These are phyloP conservation scores for Blastocystis sp. DNA, from an alignment of 352 stramenopile genomes.

Conservation along the genomic window DNA sequence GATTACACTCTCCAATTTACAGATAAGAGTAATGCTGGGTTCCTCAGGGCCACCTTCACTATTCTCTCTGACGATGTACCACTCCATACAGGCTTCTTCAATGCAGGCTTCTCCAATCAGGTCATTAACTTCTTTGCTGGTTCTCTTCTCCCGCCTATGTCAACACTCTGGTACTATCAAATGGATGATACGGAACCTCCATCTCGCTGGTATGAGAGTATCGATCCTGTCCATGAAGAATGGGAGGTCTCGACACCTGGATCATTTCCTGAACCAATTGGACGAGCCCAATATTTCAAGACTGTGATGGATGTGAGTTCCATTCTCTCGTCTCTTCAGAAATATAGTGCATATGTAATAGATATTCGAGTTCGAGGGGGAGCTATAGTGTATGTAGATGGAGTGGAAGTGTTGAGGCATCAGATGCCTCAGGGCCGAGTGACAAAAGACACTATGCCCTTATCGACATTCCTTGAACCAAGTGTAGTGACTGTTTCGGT, in stretches of 20 bases:
- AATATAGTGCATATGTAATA: not conserved
- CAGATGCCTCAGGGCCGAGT: not conserved
- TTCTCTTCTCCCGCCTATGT: not conserved
- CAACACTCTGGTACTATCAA: conserved; percentile 22
- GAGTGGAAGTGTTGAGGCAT: conserved; percentile 17
- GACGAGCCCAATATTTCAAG: conserved; percentile 34
- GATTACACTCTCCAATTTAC: not conserved
- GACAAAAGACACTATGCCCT: not conserved
- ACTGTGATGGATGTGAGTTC: conserved; percentile 28
- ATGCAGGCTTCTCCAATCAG: conserved; percentile 18
- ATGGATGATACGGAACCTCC: not conserved
- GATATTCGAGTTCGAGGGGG: conserved; percentile 5
- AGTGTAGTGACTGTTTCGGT: not conserved
- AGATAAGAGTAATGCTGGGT: conserved; percentile 31
- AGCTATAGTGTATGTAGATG: not conserved
- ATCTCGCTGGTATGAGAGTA: not conserved
- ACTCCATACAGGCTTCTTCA: not conserved
- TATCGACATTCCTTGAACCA: not conserved
- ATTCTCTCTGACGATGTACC: not conserved
- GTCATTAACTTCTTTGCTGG: not conserved
- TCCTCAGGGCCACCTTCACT: not conserved
- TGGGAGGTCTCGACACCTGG: not conserved
- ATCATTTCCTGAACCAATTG: not conserved
- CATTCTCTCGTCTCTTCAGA: not conserved
- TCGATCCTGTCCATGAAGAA: conserved; percentile 26